Evolutionary conservation across 108 stramenopile genomes (phyloP), one percentile per base, ranked within the genome.

Genomic region (Cylindrotheca closterium): DNA sequence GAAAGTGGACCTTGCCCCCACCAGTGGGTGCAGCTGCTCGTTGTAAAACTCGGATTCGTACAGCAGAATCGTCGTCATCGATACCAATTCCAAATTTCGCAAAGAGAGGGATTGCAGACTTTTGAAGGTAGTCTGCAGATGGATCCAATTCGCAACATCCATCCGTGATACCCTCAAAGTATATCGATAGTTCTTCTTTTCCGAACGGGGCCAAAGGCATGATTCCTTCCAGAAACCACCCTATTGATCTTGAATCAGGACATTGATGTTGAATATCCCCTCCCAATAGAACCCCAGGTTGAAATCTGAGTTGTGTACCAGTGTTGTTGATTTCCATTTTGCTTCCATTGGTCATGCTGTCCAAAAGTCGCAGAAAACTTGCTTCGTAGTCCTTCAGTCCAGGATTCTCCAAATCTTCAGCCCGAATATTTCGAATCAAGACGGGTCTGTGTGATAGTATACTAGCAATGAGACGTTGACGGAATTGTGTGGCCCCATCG

Each of bases 171-270:
- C 96, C 96, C 4, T 72, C 71, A 24, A 98, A 77, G 0, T 80
- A 83, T 25, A 98, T 56, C 12, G 78, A 51, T 47, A 99, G 71
- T 17, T 87, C 70, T 56, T 91, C 81, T 74, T 98, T 98, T 32
- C 94, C 95, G 80, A 99, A 98, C 1, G 95, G 83, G 8, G 96
- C 96, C 67, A 99, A 64, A 25, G 96, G 96, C 33, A 98, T 51
- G 25, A 99, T 84, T 48, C 94, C 99, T 67, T 99, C 97, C 34
- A 99, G 63, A 63, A 96, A 99, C 97, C 97, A 99, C 17, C 97
- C 97, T 34, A 98, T 81, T 51, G 84, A 79, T 64, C 88, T 62
- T 34, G 77, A 63, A 22, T 76, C 53, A 22, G 88, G 73, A 80
- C 98, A 98, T 46, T 88, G 84, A 77, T 99, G 98, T 45, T 82